Evolutionary conservation across 768 basidiomycete genomes (phyloP).

Genomic region (Trametes cingulata): DNA sequence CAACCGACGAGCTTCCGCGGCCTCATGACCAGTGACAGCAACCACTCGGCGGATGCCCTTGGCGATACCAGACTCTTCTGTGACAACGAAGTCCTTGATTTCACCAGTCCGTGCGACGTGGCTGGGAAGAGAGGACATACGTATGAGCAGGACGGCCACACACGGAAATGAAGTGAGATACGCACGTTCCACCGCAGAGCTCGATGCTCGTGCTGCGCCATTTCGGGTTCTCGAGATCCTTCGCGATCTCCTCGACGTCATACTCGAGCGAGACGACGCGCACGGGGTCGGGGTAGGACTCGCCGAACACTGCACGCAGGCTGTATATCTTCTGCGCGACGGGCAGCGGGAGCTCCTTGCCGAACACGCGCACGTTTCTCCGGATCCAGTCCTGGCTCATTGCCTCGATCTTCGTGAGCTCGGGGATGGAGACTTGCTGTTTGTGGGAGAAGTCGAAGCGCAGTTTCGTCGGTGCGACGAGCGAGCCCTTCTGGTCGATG

Average conservation of each 20-base stretch:
- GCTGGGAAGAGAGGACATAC: constrained; percentile 37
- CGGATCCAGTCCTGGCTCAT: constrained; percentile 90
- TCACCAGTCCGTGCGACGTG: constrained; percentile 97
- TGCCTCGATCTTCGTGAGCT: constrained; percentile 79
- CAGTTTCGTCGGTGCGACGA: constrained; percentile 93
- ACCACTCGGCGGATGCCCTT: constrained; percentile 96
- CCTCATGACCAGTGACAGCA: constrained; percentile 94
- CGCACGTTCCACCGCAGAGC: constrained; percentile 97
- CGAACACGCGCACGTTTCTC: constrained; percentile 84
- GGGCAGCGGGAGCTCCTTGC: constrained; percentile 79
- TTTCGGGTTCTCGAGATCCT: constrained; percentile 84
- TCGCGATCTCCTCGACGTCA: constrained; percentile 80
- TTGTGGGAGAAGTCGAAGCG: constrained; percentile 99
- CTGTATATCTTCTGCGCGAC: constrained; percentile 89
- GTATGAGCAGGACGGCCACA: not conserved
- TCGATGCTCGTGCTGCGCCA: constrained; percentile 93
- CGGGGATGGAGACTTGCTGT: constrained; percentile 72
- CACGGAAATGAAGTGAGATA: constrained; percentile 22
- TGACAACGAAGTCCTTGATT: constrained; percentile 94
- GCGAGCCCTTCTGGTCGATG: constrained; percentile 96
- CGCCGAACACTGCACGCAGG: constrained; percentile 94
- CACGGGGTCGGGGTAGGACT: constrained; percentile 97
- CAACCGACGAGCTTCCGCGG: constrained; percentile 71
- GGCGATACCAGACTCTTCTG: constrained; percentile 95
- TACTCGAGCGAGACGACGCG: constrained; percentile 91